Evolutionary conservation across 2,329 filamentous ascomycete species (phyloP), one percentile per base, ranked within the genome.

Genomic region (Dendryphion nanum): DNA sequence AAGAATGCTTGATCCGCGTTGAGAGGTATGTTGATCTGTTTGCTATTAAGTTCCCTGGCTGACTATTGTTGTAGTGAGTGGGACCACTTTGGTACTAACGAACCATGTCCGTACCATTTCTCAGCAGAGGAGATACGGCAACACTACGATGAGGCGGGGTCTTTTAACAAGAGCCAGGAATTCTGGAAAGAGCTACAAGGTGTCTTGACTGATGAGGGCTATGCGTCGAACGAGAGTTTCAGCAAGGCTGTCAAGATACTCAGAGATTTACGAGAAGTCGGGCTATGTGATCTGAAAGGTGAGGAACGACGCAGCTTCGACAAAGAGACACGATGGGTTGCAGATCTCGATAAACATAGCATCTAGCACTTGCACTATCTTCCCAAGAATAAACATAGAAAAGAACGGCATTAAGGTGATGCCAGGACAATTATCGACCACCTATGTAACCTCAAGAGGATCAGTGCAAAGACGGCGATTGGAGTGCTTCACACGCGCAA

Each of bases 81-180:
- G 54, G 34, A 42, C 14, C 38, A 50, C 33, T 53, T 53, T 41
- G 39, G 35, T 35, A 41, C 44, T 14, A 37, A 45, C 31, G 37
- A 50, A 37, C 48, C 48, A 37, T 58, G 56, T 42, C 53, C 53
- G 30, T 59, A 54, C 21, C 47, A 51, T 37, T 58, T 54, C 37
- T 54, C 48, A 41, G 34, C 30, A 39, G 48, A 55, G 24, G 41
- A 55, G 35, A 45, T 56, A 33, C 42, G 17, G 31, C 33, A 47
- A 47, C 54, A 55, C 37, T 14, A 50, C 23, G 45, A 57, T 43
- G 51, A 57, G 28, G 48, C 37, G 2, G 48, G 24, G 16, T 14
- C 26, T 31, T 56, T 57, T 36, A 57, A 56, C 38, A 47, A 53
- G 26, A 52, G 48, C 23, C 55, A 53, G 34, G 45, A 56, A 30